Percentiles rank a stretch among this genome's conserved stretches.
These are phyloP conservation scores for Russula sp. DNA, from an alignment of 768 basidiomycete species.

Conservation along the genomic window DNA sequence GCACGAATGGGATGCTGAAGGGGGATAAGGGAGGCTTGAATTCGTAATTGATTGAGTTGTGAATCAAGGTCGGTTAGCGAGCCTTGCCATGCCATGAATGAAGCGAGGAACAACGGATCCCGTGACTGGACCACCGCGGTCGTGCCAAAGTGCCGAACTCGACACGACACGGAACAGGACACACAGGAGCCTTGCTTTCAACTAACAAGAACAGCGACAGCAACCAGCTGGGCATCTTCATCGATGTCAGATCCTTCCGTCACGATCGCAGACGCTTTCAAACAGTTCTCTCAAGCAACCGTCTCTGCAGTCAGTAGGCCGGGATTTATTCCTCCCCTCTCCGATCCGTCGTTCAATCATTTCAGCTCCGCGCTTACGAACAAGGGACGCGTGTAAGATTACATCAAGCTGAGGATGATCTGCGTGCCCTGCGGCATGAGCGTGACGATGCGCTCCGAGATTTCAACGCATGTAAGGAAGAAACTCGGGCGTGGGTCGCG, in stretches of 20 bases:
- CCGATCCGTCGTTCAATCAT: neutral
- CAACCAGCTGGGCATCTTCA: neutral
- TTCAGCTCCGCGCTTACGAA: slow-evolving; percentile 18
- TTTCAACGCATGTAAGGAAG: slow-evolving; percentile 6
- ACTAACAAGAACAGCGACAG: neutral
- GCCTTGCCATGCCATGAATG: too few species aligned
- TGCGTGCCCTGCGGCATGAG: slow-evolving; percentile 14
- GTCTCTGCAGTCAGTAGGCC: slow-evolving; percentile 32
- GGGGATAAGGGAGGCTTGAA: neutral
- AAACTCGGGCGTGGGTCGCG: slow-evolving; percentile 5
- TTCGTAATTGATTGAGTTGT: neutral
- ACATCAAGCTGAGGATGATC: slow-evolving; percentile 15
- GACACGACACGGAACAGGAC: too few species aligned
- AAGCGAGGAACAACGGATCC: too few species aligned
- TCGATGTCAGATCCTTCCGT: slow-evolving; percentile 26
- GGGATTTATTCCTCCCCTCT: neutral
- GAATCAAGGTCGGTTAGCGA: neutral
- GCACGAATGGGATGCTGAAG: neutral
- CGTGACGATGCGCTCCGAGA: slow-evolving; percentile 20
- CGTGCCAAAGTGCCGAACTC: too few species aligned
- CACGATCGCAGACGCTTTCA: slow-evolving; percentile 37
- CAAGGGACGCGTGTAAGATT: slow-evolving; percentile 15
- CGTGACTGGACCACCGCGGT: too few species aligned
- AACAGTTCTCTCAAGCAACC: slow-evolving; percentile 35
- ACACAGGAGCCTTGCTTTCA: neutral